phyloP scores from a whole-genome alignment of 164 flowering plant species.

The Warburgia ugandensis region DNA sequence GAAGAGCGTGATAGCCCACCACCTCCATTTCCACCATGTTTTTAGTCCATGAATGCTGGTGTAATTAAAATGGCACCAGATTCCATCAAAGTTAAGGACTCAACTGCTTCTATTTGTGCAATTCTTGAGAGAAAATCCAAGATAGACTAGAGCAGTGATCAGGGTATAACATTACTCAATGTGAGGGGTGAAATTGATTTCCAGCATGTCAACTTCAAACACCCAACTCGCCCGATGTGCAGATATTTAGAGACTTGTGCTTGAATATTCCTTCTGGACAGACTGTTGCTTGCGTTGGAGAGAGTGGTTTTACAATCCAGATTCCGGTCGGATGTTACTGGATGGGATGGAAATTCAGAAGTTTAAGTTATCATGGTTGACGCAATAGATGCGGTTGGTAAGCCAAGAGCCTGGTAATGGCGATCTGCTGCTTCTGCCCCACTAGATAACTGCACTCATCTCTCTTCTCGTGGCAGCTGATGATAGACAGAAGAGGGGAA shows the following conservation, averaged over 20 bases:
- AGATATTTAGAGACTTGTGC: conserved; percentile 36
- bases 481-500: too few relatives aligned
- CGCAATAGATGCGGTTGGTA: conserved; percentile 71
- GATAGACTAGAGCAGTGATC: conserved; percentile 35
- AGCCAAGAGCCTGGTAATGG: conserved; percentile 75
- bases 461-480: too few relatives aligned
- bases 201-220: conserved; percentile 37
- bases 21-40: too few relatives aligned
- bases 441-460: too few relatives aligned
- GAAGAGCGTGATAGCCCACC: too few relatives aligned
- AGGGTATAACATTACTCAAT: conserved; percentile 28
- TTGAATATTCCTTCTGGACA: conserved; percentile 36
- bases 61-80: conserved; percentile 46
- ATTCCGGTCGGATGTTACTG: conserved; percentile 37
- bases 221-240: conserved; percentile 47
- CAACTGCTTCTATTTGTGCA: conserved; percentile 37
- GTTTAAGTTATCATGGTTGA: conserved; percentile 53
- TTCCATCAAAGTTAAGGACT: conserved; percentile 29
- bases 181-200: conserved; percentile 42
- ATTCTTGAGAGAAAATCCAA: conserved; percentile 38
- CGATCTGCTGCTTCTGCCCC: too few relatives aligned
- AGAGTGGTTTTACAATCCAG: conserved; percentile 77
- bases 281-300: conserved; percentile 80
- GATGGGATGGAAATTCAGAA: conserved; percentile 42
- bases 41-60: too few relatives aligned